A percentile compares a stretch with the other conserved stretches of the same genome.
These are phyloP conservation scores for Asparagopsis taxiformis DNA, from an alignment of 31 red algal species.

Conservation along the genomic window DNA sequence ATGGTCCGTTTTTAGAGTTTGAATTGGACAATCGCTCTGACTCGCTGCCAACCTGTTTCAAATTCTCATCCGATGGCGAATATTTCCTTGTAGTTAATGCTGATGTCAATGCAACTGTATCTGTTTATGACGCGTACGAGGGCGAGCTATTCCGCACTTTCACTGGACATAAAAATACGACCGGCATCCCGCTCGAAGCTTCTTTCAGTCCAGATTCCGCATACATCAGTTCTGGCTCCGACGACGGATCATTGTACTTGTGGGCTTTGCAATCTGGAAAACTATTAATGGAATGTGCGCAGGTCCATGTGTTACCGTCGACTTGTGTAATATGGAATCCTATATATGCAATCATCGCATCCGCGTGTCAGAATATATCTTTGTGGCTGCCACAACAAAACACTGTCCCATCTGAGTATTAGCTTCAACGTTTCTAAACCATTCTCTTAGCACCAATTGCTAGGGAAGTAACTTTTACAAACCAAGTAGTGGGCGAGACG, in stretches of 20 bases:
- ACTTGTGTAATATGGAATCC: conserved; percentile 79
- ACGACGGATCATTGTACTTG: conserved; percentile 77
- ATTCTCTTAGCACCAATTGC: no score
- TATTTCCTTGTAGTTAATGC: conserved; percentile 78
- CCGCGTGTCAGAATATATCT: conserved; percentile 88
- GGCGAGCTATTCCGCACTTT: conserved; percentile 53
- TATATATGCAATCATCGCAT: conserved; percentile 73
- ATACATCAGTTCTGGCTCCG: conserved; percentile 81
- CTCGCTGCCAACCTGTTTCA: conserved; percentile 62
- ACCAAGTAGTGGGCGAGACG: no score
- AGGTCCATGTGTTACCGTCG: conserved; percentile 34
- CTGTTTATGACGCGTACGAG: conserved; percentile 87
- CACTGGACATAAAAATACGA: conserved; percentile 46
- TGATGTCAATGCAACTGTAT: conserved; percentile 47
- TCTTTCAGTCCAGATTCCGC: conserved; percentile 90
- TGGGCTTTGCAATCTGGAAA: conserved; percentile 69
- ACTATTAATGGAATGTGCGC: conserved; percentile 16
- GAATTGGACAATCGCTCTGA: conserved; percentile 49
- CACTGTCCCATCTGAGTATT: conserved; percentile 17
- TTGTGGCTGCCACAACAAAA: conserved; percentile 77
- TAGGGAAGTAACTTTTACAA: no score
- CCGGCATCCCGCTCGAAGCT: conserved; percentile 62
- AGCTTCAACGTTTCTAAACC: no score
- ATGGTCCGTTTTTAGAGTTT: conserved; percentile 89
- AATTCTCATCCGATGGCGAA: conserved; percentile 89